These are phyloP conservation scores for Exophiala sp. DNA, from an alignment of 2,329 filamentous ascomycete genomes.

Conservation along the genomic window DNA sequence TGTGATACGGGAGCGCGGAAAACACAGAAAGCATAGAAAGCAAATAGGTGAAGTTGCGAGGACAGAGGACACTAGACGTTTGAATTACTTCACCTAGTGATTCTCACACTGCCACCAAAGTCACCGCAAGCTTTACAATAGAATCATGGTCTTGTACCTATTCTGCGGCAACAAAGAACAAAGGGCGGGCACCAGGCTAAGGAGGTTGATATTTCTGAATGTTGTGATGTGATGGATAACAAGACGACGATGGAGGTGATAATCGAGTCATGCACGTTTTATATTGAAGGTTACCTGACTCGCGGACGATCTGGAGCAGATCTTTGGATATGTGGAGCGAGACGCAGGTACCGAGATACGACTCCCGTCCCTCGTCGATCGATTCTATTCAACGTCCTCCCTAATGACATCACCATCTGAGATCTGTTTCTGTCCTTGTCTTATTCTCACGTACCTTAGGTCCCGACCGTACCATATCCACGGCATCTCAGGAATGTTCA, in stretches of 20 bases:
- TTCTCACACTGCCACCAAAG: not conserved
- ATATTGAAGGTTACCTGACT: not conserved
- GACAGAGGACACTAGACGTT: not conserved
- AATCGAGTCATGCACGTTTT: not conserved
- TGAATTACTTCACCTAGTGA: not conserved
- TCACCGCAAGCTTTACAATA: not conserved
- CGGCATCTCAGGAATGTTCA: constrained; percentile 2
- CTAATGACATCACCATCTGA: not conserved
- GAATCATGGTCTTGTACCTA: not conserved
- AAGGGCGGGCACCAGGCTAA: not conserved
- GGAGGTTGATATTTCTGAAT: not conserved
- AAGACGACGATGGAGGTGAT: not conserved
- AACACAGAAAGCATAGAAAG: not conserved
- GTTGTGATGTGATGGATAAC: not conserved
- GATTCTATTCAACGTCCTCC: not conserved
- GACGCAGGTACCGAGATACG: not conserved
- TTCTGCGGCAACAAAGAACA: not conserved
- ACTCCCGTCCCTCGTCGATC: not conserved
- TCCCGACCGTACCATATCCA: too few species aligned
- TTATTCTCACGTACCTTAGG: too few species aligned
- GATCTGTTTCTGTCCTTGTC: too few species aligned
- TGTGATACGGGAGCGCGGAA: too few species aligned
- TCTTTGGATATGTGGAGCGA: constrained; percentile 1
- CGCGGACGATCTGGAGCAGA: not conserved
- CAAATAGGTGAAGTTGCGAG: not conserved